Base-by-base conservation (phyloP, 345 rosid species). In the Psidium friedrichsthalianum region DNA sequence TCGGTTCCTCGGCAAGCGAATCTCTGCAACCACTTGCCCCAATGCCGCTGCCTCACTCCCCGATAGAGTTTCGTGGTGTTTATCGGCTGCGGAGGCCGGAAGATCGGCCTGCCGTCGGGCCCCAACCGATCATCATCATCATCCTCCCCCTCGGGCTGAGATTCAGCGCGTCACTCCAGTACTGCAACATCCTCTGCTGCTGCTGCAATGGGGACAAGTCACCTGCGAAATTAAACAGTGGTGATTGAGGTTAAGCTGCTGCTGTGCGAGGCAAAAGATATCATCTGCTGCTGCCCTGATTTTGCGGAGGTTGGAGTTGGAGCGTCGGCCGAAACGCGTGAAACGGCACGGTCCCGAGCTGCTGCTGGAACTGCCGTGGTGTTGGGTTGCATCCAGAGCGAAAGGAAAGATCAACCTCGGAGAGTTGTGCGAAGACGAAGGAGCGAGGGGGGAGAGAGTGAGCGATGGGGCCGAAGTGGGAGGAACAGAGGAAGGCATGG, bases 61-160 rank as follows among this genome's bases (percentile, higher is more conserved):
- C 36, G 3, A 3, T 36, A 36, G 36, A 36, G 36, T 36, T 36
- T 36, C 36, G 36, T 36, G 36, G 36, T 36, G 36, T 36, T 36
- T 36, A 36, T 36, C 36, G 36, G 36, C 36, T 36, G 36, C 36
- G 36, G 3, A 36, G 36, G 94, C 86, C 94, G 88, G 59, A 88
- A 86, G 69, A 90, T 74, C 74, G 93, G 94, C 88, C 93, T 81
- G 61, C 92, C 90, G 5, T 94, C 98, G 22, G 92, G 93, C 49
- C 98, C 94, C 52, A 94, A 44, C 86, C 91, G 88, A 86, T 93
- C 96, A 92, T 93, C 99, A 92, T 92, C 94, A 90, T 89, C 94
- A 93, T 85, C 90, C 96, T 92, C 82, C 95, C 95, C 83, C 98
- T 92, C 0, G 98, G 98, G 83, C 98, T 93, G 36, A 94, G 86